Base-by-base conservation (phyloP, 108 stramenopile species). In the Cyclotella kingstonii region DNA sequence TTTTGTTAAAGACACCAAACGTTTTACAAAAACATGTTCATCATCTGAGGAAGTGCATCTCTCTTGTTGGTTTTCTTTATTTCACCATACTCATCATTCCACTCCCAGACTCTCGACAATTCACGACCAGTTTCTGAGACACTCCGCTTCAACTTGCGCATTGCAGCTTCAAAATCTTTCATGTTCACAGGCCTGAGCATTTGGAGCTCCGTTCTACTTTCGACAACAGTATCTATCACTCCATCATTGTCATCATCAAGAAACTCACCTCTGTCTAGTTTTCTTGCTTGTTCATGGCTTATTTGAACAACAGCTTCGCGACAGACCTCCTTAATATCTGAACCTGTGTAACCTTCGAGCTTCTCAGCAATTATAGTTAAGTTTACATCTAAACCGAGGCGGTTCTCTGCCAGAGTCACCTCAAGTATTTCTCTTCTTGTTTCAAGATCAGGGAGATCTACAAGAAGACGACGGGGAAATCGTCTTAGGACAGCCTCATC, bases 81-180 rank as follows among this genome's bases (percentile, higher is more conserved):
- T 65, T 98, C 97, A 27, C 97, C 97, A 54, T 95, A 98, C 63
- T 97, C 87, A 49, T 95, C 94, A 66, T 98, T 98, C 97, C 97
- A 98, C 61, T 97, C 93, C 82, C 86, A 88, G 1, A 98, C 95
- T 63, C 90, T 77, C 1, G 85, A 73, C 42, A 97, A 49, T 64
- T 98, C 97, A 15, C 86, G 76, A 1, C 97, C 96, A 59, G 84
- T 93, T 76, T 97, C 97, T 5, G 93, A 91, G 34, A 98, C 97
- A 60, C 91, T 93, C 3, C 93, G 84, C 43, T 93, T 93, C 64
- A 98, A 65, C 79, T 95, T 93, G 54, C 63, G 70, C 80, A 97
- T 71, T 14, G 96, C 93, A 48, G 40, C 72, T 23, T 93, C 89
- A 68, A 97, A 93, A 71, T 98, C 97, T 17, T 73, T 68, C 83